Evolutionary conservation across 169 alveolate genomes (phyloP).

Genomic region (Plasmodium vivax): DNA sequence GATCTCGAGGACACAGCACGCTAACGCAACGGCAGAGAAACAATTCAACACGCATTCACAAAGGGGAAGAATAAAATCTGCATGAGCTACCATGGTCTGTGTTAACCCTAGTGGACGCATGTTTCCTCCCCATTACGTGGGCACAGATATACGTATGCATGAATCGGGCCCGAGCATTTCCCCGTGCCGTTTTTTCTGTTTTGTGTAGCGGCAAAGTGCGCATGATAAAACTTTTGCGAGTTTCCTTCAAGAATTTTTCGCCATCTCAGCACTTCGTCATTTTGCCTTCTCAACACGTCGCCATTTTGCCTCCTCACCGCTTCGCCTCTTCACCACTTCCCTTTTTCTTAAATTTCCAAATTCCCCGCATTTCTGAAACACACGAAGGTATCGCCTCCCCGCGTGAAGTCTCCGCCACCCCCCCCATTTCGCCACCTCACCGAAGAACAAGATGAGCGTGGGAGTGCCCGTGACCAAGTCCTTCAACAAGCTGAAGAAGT

Average conservation of each 20-base stretch:
- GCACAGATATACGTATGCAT: not conserved
- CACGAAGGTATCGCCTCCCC: not conserved
- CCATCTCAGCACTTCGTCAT: not conserved
- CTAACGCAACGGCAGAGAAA: conserved; percentile 1
- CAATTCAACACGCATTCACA: not conserved
- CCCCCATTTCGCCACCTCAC: not conserved
- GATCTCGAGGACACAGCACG: not conserved
- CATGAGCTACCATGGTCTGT: not conserved
- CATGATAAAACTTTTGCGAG: not conserved
- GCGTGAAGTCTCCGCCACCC: not conserved
- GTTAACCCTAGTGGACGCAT: not conserved
- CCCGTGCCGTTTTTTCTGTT: not conserved
- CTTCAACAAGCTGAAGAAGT: conserved; percentile 70
- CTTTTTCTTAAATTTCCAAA: not conserved
- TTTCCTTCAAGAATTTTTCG: not conserved
- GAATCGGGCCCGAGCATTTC: not conserved
- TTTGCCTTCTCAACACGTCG: no score
- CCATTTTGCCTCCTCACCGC: not conserved
- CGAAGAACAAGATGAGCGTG: conserved; percentile 55
- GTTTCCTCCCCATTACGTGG: not conserved
- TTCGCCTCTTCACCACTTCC: not conserved
- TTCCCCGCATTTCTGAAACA: not conserved
- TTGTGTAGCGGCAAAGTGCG: not conserved
- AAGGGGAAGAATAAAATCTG: not conserved
- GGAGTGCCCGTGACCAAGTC: conserved; percentile 80